Base-by-base conservation (phyloP, 345 rosid species). In the Melaleuca alternifolia region DNA sequence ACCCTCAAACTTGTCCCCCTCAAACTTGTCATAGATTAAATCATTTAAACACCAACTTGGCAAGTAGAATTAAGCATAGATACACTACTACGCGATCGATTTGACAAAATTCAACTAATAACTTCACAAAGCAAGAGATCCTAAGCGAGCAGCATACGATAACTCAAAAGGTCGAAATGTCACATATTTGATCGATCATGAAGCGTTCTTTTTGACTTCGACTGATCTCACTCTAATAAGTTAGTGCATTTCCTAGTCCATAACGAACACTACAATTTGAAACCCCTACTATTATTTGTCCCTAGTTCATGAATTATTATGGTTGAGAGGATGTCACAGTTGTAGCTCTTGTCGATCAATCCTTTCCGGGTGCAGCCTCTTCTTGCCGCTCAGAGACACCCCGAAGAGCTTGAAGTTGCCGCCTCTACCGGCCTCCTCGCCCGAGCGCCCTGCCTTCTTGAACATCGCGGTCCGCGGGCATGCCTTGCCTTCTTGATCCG, bases 341-440 rank as follows among this genome's bases (percentile, higher is more conserved):
- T 77, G 59, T 14, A 50, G 50, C 79, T 33, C 54, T 77, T 79
- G 50, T 24, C 82, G 9, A 53, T 89, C 91, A 50, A 86, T 86
- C 89, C 87, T 90, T 86, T 89, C 92, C 48, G 90, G 89, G 57
- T 89, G 93, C 90, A 88, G 57, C 88, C 94, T 87, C 91, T 93
- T 92, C 89, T 88, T 92, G 23, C 92, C 93, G 79, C 89, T 87
- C 11, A 93, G 86, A 52, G 92, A 83, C 8, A 93, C 93, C 57
- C 95, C 94, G 57, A 93, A 93, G 30, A 93, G 93, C 92, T 89
- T 92, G 86, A 93, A 90, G 20, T 84, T 54, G 44, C 86, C 71
- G 15, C 84, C 50, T 26, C 71, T 48, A 30, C 89, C 61, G 30
- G 86, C 77, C 59, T 89, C 92, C 81, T 91, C 90, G 0, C 86